phyloP scores from a whole-genome alignment of 331 rosid genomes.

The Arachis monticola region DNA sequence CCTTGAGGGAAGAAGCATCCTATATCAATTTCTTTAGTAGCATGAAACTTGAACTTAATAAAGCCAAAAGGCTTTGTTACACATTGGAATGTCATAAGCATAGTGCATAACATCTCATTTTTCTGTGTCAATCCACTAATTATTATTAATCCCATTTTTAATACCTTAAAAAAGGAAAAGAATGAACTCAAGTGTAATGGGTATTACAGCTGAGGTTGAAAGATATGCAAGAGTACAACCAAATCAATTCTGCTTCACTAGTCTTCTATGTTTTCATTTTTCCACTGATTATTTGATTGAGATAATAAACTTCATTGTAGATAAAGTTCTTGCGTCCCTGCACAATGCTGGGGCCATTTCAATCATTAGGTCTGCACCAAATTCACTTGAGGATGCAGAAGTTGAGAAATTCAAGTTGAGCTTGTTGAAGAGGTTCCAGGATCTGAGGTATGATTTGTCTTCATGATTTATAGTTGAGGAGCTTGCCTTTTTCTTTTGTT shows the following conservation, averaged over 20 bases:
- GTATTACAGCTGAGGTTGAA: constrained; percentile 20
- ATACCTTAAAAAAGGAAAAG: too few species aligned
- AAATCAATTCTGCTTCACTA: constrained; percentile 12
- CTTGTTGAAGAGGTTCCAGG: constrained; percentile 80
- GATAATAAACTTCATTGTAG: constrained; percentile 42
- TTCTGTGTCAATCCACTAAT: constrained; percentile 5
- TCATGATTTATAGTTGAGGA: constrained; percentile 43
- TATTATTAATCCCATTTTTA: not conserved
- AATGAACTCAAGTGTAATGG: not conserved
- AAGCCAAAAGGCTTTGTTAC: too few species aligned
- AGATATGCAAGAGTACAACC: constrained; percentile 18
- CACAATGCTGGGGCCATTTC: constrained; percentile 74
- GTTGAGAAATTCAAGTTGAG: constrained; percentile 63
- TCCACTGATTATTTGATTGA: constrained; percentile 11
- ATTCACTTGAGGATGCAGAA: constrained; percentile 61
- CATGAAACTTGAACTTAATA: too few species aligned
- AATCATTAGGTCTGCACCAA: constrained; percentile 66
- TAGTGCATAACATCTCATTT: not conserved
- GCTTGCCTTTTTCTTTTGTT: not conserved
- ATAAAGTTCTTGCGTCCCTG: constrained; percentile 70
- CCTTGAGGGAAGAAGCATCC: too few species aligned
- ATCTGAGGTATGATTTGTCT: constrained; percentile 61
- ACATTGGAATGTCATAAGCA: constrained; percentile 1
- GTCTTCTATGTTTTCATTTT: constrained; percentile 26
- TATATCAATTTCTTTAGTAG: too few species aligned